phyloP scores from a whole-genome alignment of 257 asterid genomes.

The Asclepias syriaca region DNA sequence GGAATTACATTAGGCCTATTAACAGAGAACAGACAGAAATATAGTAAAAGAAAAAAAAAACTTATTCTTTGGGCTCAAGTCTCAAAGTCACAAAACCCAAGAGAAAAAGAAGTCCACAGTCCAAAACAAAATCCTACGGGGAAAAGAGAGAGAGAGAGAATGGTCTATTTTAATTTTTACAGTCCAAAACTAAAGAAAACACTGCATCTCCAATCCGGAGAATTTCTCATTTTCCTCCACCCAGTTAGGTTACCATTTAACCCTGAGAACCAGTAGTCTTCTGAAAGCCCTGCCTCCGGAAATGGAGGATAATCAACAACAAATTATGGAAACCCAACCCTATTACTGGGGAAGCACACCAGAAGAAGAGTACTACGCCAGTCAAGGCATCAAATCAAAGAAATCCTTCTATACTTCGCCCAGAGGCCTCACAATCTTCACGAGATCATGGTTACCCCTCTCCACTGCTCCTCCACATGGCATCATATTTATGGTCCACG shows the following conservation, averaged over 20 bases:
- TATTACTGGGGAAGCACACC: slow-evolving; percentile 75
- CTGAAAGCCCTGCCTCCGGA: background rate
- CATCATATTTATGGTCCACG: slow-evolving; percentile 79
- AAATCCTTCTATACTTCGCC: slow-evolving; percentile 57
- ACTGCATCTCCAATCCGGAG: background rate
- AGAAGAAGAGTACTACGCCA: slow-evolving; percentile 56
- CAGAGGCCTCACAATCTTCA: slow-evolving; percentile 60
- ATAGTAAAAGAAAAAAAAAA: no score
- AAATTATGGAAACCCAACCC: slow-evolving; percentile 16
- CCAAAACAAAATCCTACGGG: background rate
- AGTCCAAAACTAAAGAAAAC: background rate
- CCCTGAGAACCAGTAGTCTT: background rate
- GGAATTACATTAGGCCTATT: background rate
- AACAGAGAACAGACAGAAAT: background rate
- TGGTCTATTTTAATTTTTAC: background rate
- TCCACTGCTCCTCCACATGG: slow-evolving; percentile 46
- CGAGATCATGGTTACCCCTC: slow-evolving; percentile 67
- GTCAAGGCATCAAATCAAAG: slow-evolving; percentile 53
- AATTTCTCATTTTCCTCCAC: background rate
- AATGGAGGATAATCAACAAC: slow-evolving; percentile 35
- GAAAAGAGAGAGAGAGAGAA: background rate
- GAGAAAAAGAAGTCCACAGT: background rate
- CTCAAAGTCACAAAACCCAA: background rate
- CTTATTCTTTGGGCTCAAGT: background rate
- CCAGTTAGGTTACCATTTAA: background rate